phyloP scores from a whole-genome alignment of 768 basidiomycete genomes.

The Tephrocybe rancida region DNA sequence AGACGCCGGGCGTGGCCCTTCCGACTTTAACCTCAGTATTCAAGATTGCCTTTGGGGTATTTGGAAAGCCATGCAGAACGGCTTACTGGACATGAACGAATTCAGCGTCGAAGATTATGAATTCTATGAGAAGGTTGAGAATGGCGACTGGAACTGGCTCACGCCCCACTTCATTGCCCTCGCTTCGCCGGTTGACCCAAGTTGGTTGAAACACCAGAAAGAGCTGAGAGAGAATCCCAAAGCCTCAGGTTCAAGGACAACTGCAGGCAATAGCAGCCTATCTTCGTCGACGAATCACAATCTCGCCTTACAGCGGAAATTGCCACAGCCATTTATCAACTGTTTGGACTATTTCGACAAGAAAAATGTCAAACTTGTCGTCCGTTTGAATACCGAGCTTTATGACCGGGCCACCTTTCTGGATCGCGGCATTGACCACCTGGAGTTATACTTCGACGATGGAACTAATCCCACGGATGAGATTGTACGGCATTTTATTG shows the following conservation, averaged over 20 bases:
- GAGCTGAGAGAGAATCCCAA: conserved; percentile 53
- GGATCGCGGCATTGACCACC: conserved; percentile 84
- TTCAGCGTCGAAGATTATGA: conserved; percentile 94
- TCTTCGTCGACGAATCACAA: conserved; percentile 37
- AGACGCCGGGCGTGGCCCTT: conserved; percentile 90
- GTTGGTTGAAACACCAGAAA: conserved; percentile 78
- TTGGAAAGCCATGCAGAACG: conserved; percentile 90
- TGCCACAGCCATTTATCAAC: conserved; percentile 81
- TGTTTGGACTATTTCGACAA: conserved; percentile 94
- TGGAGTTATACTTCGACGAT: conserved; percentile 96
- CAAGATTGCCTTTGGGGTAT: conserved; percentile 91
- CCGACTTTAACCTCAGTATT: conserved; percentile 91
- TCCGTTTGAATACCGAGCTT: conserved; percentile 91
- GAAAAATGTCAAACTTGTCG: conserved; percentile 84
- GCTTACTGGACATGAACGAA: conserved; percentile 91
- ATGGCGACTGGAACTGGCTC: conserved; percentile 96
- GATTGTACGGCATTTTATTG: conserved; percentile 90
- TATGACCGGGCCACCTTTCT: conserved; percentile 84
- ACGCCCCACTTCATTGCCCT: conserved; percentile 93
- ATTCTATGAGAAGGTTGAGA: conserved; percentile 93
- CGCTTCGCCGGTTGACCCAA: conserved; percentile 84
- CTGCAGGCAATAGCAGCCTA: conserved; percentile 14
- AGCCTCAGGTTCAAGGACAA: conserved; percentile 22
- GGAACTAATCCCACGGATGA: conserved; percentile 97
- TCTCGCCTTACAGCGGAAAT: conserved; percentile 73